Percentiles rank a stretch among this genome's conserved stretches.
Conservation (phyloP, 768 basidiomycete species). For the Nevesoporus exiguus region DNA sequence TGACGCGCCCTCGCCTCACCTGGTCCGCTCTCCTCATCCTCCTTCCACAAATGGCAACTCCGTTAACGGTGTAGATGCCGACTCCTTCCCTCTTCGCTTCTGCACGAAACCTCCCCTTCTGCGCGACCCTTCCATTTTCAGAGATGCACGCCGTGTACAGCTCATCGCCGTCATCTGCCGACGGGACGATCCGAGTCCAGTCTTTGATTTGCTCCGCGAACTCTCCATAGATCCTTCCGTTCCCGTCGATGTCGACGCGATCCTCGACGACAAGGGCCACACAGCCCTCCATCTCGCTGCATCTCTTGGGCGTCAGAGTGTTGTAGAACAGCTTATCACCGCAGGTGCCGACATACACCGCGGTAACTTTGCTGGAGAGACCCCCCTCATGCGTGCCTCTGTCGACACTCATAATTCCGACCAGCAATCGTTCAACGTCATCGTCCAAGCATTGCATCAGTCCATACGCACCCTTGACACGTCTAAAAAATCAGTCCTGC, state of each 20-base stretch:
- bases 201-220: slow-evolving; percentile 66
- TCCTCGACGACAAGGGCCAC: slow-evolving; percentile 93
- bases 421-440: slow-evolving; percentile 62
- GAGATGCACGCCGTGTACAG: slow-evolving; percentile 54
- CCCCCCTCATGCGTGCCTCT: slow-evolving; percentile 88
- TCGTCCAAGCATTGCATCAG: slow-evolving; percentile 61
- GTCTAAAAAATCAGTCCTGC: slow-evolving; percentile 79
- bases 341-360: slow-evolving; percentile 85
- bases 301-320: slow-evolving; percentile 69
- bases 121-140: slow-evolving; percentile 51
- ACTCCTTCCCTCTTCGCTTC: slow-evolving; percentile 52
- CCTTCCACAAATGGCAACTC: slow-evolving; percentile 43
- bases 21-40: slow-evolving; percentile 48
- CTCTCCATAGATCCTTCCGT: slow-evolving; percentile 43
- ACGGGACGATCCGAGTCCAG: slow-evolving; percentile 59
- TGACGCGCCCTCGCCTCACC: slow-evolving; percentile 32
- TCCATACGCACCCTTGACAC: slow-evolving; percentile 90
- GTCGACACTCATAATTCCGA: slow-evolving; percentile 87
- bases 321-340: slow-evolving; percentile 65
- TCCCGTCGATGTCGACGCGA: slow-evolving; percentile 63
- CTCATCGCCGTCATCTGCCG: slow-evolving; percentile 65
- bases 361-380: slow-evolving; percentile 93
- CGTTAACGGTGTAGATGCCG: slow-evolving; percentile 40
- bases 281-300: slow-evolving; percentile 92
- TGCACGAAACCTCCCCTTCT: slow-evolving; percentile 61